Evolutionary conservation across 2,329 filamentous ascomycete species (phyloP), one percentile per base, ranked within the genome.

Genomic region (Cytospora schulzeri): DNA sequence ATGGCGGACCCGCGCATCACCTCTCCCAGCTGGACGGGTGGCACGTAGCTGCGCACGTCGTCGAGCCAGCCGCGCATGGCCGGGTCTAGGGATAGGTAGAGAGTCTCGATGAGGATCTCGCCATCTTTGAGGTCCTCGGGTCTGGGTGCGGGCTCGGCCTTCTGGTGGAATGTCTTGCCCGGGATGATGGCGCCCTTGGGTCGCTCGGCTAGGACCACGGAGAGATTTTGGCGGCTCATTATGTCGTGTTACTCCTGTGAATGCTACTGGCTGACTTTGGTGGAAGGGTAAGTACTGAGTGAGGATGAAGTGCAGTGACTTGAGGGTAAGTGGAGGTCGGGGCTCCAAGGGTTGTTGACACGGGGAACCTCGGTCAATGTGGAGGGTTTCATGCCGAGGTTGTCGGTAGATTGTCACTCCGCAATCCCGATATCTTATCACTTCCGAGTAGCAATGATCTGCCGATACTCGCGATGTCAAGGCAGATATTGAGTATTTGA

Each of bases 21-120:
- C 62, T 83, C 83, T 69, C 82, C 85, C 65, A 86, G 80, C 68
- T 85, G 77, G 9, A 89, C 85, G 19, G 87, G 86, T 0, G 85
- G 84, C 5, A 88, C 75, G 74, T 89, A 89, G 4, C 85, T 70
- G 53, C 63, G 66, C 26, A 56, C 57, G 53, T 67, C 66, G 64
- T 83, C 87, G 11, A 89, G 76, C 85, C 85, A 88, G 68, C 85
- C 84, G 68, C 86, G 81, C 86, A 89, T 88, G 2, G 86, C 85
- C 0, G 86, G 86, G 73, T 89, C 86, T 51, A 88, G 77, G 17
- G 83, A 86, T 48, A 88, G 79, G 70, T 88, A 88, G 62, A 85
- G 70, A 2, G 71, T 71, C 67, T 79, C 76, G 59, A 80, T 70
- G 12, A 88, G 78, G 55, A 88, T 74, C 68, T 87, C 76, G 69